Evolutionary conservation across 78 protist genomes (phyloP).

Genomic region (Andalucia godoyi): DNA sequence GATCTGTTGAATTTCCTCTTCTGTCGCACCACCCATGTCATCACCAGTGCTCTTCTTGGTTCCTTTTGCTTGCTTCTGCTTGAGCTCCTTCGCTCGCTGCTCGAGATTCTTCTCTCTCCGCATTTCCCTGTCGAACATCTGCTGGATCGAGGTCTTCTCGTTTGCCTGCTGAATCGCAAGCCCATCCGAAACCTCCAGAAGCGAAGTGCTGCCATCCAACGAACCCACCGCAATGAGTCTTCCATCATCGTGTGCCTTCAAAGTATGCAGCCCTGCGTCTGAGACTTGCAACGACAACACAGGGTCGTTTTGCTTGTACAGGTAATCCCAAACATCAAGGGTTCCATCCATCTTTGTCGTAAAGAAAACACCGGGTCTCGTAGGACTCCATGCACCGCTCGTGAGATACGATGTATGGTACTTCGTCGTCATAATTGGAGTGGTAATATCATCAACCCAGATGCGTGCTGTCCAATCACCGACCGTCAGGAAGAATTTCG

Average conservation of each 20-base stretch:
- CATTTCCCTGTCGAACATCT: slow-evolving; percentile 20
- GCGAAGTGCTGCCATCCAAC: slow-evolving; percentile 35
- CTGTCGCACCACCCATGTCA: too few relatives aligned
- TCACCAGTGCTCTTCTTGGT: too few relatives aligned
- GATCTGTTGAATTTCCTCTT: too few relatives aligned
- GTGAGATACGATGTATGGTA: slow-evolving; percentile 46
- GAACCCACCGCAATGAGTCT: slow-evolving; percentile 39
- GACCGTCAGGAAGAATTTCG: slow-evolving; percentile 57
- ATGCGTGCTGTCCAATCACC: slow-evolving; percentile 78
- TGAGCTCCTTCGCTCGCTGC: slow-evolving; percentile 33
- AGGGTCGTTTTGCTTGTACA: slow-evolving; percentile 43
- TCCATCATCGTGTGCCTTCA: slow-evolving; percentile 30
- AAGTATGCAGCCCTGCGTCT: slow-evolving; percentile 13
- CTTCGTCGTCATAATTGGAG: slow-evolving; percentile 44
- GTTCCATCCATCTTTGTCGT: slow-evolving; percentile 59
- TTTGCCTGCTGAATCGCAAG: slow-evolving; percentile 5
- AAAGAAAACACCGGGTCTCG: slow-evolving; percentile 59
- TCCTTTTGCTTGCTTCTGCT: too few relatives aligned
- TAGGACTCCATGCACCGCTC: slow-evolving; percentile 59
- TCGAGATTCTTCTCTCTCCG: slow-evolving; percentile 51
- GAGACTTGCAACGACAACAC: slow-evolving; percentile 31
- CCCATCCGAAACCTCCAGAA: slow-evolving; percentile 35
- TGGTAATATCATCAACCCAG: slow-evolving; percentile 51
- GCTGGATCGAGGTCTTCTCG: slow-evolving; percentile 27
- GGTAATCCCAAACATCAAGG: slow-evolving; percentile 65